A percentile compares a stretch with the other conserved stretches of the same genome.
Conservation (phyloP, 2,329 filamentous ascomycete genomes). For the Dothideomycetes sp. region DNA sequence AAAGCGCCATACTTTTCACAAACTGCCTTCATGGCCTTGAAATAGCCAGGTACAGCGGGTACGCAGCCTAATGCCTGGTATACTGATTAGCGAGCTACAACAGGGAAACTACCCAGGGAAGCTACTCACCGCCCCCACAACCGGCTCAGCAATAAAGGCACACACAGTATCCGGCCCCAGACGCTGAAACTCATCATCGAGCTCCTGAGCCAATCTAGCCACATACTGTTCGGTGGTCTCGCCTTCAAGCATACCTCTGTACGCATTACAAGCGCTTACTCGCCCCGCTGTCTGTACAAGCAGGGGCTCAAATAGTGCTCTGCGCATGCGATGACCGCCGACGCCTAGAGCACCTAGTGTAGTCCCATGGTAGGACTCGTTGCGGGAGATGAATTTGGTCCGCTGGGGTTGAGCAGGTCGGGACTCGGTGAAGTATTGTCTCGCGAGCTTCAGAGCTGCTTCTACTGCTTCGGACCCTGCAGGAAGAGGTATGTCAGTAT, state of each 20-base stretch:
- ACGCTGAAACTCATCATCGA: conserved; percentile 55
- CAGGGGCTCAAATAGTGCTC: conserved; percentile 50
- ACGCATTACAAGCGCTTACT: conserved; percentile 58
- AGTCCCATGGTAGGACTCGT: conserved; percentile 59
- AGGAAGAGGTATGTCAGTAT: no score
- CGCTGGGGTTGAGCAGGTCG: conserved; percentile 40
- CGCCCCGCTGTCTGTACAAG: conserved; percentile 45
- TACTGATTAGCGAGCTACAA: no score
- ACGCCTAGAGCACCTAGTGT: conserved; percentile 57
- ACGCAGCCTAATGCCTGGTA: conserved; percentile 59
- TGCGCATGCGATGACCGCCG: conserved; percentile 50
- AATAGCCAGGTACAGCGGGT: conserved; percentile 55
- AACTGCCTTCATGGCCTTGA: conserved; percentile 54
- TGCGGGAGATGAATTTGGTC: conserved; percentile 51
- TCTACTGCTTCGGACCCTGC: conserved; percentile 52
- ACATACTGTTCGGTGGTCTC: conserved; percentile 53
- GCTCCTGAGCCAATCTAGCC: conserved; percentile 46
- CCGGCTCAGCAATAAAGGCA: conserved; percentile 62
- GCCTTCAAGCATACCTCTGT: conserved; percentile 40
- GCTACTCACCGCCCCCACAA: conserved; percentile 54
- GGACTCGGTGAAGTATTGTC: conserved; percentile 55
- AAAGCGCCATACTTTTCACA: conserved; percentile 63
- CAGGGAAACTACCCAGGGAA: no score
- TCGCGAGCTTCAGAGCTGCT: conserved; percentile 54
- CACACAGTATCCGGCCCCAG: conserved; percentile 56